Percentiles rank a stretch among this genome's conserved stretches.
Evolutionary conservation across 371 early-diverging fungal species (phyloP).

Genomic region (Dichotomocladium elegans): DNA sequence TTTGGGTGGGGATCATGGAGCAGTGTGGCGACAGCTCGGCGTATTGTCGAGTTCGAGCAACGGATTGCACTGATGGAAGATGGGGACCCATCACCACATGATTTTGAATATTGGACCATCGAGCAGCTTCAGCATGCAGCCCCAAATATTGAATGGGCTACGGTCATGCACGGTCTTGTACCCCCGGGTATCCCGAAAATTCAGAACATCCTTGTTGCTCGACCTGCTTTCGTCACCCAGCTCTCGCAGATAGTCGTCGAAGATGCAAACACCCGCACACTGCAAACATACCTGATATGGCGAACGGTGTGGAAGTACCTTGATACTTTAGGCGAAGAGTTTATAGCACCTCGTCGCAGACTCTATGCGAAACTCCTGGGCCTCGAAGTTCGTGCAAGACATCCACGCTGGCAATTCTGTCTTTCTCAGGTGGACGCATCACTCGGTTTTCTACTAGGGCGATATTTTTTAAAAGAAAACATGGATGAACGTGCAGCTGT

Average conservation of each 20-base stretch:
- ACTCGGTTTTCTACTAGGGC: conserved; percentile 51
- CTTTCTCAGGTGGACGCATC: conserved; percentile 34
- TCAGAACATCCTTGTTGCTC: conserved; percentile 27
- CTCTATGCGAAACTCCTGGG: conserved; percentile 35
- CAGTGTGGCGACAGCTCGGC: conserved; percentile 35
- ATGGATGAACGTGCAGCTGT: conserved; percentile 7
- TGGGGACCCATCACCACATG: too few species aligned
- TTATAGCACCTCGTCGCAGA: conserved; percentile 15
- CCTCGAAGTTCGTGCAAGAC: conserved; percentile 38
- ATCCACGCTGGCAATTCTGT: conserved; percentile 55
- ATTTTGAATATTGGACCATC: conserved; percentile 15
- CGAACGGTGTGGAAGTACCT: conserved; percentile 29
- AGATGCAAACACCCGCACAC: conserved; percentile 16
- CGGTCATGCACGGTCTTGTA: conserved; percentile 18
- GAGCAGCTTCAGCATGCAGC: conserved; percentile 24
- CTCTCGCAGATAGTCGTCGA: conserved; percentile 19
- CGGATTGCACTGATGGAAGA: neutral
- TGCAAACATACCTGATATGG: conserved; percentile 44
- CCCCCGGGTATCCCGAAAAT: conserved; percentile 17
- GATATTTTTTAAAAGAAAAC: conserved; percentile 35
- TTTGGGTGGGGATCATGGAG: conserved; percentile 33
- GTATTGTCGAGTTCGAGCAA: conserved; percentile 16
- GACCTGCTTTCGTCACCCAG: conserved; percentile 27
- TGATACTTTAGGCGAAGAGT: conserved; percentile 24
- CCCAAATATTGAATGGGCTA: conserved; percentile 42